Percentiles rank a stretch among this genome's conserved stretches.
These are phyloP conservation scores for Candida oleophila DNA, from an alignment of 805 yeast species.

Conservation along the genomic window DNA sequence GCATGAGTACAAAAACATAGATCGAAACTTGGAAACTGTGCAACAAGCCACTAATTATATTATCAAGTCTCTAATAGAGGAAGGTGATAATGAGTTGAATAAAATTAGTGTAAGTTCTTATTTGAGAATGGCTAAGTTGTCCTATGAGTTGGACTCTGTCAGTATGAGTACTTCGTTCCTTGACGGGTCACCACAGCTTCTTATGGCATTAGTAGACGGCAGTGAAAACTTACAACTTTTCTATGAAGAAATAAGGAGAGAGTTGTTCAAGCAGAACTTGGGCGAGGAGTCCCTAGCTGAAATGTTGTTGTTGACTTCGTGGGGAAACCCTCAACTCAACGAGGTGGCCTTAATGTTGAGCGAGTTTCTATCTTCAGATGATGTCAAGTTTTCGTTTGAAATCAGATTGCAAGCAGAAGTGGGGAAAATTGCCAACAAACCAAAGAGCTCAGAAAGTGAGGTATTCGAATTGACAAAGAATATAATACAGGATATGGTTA, in stretches of 20 bases:
- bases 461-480: not conserved
- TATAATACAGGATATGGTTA: not conserved
- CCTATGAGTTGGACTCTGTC: slow-evolving; percentile 22
- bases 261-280: slow-evolving; percentile 18
- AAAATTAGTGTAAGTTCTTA: slow-evolving; percentile 4
- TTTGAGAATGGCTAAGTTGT: slow-evolving; percentile 19
- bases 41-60: slow-evolving; percentile 13
- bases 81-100: slow-evolving; percentile 1
- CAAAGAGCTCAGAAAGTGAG: not conserved
- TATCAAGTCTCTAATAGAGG: not conserved
- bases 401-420: slow-evolving; percentile 21
- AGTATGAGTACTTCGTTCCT: not conserved
- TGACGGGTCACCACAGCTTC: not conserved
- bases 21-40: slow-evolving; percentile 24
- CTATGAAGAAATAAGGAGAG: slow-evolving; percentile 11
- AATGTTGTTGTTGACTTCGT: slow-evolving; percentile 13
- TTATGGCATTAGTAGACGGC: not conserved
- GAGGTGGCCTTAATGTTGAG: slow-evolving; percentile 11
- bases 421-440: slow-evolving; percentile 5
- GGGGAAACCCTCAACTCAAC: slow-evolving; percentile 6
- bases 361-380: slow-evolving; percentile 18
- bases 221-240: not conserved
- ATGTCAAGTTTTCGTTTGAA: slow-evolving; percentile 18
- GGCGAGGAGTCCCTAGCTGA: slow-evolving; percentile 25
- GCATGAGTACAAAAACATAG: slow-evolving; percentile 35